phyloP scores from a whole-genome alignment of 2,329 filamentous ascomycete genomes.

The Trichothecium roseum region DNA sequence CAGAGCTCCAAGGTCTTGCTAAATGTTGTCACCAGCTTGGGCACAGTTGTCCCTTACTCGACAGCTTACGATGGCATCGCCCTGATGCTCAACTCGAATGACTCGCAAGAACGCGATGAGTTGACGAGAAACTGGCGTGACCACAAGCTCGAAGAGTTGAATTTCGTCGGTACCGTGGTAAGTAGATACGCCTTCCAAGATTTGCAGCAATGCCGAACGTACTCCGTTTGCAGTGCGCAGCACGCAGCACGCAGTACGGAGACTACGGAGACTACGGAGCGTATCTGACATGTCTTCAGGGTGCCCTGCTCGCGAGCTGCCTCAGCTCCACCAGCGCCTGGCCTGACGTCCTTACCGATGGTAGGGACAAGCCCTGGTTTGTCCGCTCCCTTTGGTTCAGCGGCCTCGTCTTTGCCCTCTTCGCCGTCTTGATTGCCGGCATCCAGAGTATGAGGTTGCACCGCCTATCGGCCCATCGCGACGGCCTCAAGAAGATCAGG shows the following conservation, averaged over 20 bases:
- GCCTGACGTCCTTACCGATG: constrained; percentile 27
- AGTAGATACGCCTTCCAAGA: not conserved
- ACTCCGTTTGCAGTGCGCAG: too few species aligned
- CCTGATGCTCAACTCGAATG: constrained; percentile 1
- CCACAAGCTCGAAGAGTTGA: constrained; percentile 27
- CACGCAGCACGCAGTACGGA: too few species aligned
- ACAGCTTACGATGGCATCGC: constrained; percentile 2
- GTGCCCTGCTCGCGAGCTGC: constrained; percentile 25
- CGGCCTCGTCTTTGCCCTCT: constrained; percentile 36
- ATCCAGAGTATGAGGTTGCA: constrained; percentile 31
- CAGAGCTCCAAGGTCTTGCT: too few species aligned
- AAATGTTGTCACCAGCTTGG: too few species aligned
- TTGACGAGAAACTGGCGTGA: constrained; percentile 26
- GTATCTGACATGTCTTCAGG: too few species aligned
- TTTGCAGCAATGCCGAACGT: not conserved
- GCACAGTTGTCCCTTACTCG: not conserved
- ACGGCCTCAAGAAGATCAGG: constrained; percentile 23
- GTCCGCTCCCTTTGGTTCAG: constrained; percentile 29
- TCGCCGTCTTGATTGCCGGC: constrained; percentile 33
- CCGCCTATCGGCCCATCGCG: constrained; percentile 26
- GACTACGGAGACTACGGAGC: too few species aligned
- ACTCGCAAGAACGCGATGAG: constrained; percentile 12
- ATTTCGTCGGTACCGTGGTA: constrained; percentile 27
- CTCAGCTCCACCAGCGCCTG: constrained; percentile 31
- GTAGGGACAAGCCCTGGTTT: constrained; percentile 24